These are phyloP conservation scores for Arabidopsis arenosa DNA, from an alignment of 345 rosid species.

Conservation along the genomic window DNA sequence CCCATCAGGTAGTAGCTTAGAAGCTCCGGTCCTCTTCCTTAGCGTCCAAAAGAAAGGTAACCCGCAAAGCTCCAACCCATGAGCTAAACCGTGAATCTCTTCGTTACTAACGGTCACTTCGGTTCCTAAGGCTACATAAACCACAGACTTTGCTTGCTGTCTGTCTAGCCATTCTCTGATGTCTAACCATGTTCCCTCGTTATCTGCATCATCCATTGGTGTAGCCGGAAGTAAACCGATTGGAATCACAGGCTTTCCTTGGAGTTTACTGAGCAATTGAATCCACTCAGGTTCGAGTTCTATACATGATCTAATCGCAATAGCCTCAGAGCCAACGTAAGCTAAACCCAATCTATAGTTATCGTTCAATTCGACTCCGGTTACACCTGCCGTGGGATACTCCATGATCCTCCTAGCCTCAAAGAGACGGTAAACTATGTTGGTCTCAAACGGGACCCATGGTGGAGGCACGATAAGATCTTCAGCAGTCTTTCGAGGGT, in stretches of 20 bases:
- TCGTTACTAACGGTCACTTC: conserved; percentile 39
- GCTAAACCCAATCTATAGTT: background rate
- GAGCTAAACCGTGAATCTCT: conserved; percentile 47
- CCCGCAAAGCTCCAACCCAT: conserved; percentile 50
- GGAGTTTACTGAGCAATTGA: conserved; percentile 10
- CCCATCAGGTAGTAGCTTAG: conserved; percentile 38
- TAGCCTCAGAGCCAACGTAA: conserved; percentile 24
- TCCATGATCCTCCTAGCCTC: too few species aligned
- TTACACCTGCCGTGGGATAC: background rate
- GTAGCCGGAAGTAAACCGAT: too few species aligned
- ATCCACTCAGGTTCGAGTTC: conserved; percentile 32
- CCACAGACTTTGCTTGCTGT: background rate
- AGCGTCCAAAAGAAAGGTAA: conserved; percentile 54
- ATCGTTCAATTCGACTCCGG: background rate
- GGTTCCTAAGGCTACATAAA: conserved; percentile 54
- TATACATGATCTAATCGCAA: conserved; percentile 12
- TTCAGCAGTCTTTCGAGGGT: too few species aligned
- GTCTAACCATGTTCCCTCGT: background rate
- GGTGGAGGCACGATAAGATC: too few species aligned
- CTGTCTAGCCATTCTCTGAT: too few species aligned
- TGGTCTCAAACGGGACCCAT: too few species aligned
- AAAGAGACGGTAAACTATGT: too few species aligned
- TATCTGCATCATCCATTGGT: conserved; percentile 12
- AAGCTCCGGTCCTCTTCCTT: conserved; percentile 9
- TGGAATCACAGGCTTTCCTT: conserved; percentile 40